A percentile compares a stretch with the other conserved stretches of the same genome.
Evolutionary conservation across 192 early-diverging fungal genomes (phyloP).

Genomic region (Entomortierella parvispora): DNA sequence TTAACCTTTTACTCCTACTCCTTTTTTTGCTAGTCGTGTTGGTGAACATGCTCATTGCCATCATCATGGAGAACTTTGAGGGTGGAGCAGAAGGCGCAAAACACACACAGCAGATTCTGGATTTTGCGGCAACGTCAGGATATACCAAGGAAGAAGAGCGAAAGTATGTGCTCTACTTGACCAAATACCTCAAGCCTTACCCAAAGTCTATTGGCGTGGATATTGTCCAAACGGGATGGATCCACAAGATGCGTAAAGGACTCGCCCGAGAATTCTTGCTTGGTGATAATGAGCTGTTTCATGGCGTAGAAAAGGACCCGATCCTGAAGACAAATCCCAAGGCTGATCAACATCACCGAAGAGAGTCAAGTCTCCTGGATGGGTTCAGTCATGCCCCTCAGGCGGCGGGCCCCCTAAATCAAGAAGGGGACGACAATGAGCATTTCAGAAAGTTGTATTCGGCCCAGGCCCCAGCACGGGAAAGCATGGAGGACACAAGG

Average conservation of each 20-base stretch:
- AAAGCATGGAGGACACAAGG: background rate
- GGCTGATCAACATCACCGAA: slow-evolving; percentile 7
- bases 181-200: slow-evolving; percentile 63
- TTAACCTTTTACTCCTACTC: background rate
- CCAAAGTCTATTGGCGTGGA: slow-evolving; percentile 58
- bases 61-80: slow-evolving; percentile 74
- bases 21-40: slow-evolving; percentile 56
- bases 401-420: slow-evolving; percentile 10
- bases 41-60: slow-evolving; percentile 73
- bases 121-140: slow-evolving; percentile 50
- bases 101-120: slow-evolving; percentile 58
- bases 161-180: slow-evolving; percentile 55
- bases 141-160: slow-evolving; percentile 40
- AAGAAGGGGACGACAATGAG: slow-evolving; percentile 19
- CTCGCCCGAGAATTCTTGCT: slow-evolving; percentile 59
- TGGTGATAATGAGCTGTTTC: slow-evolving; percentile 44
- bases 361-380: slow-evolving; percentile 11
- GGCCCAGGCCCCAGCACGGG: background rate
- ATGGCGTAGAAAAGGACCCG: slow-evolving; percentile 24
- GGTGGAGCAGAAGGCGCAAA: slow-evolving; percentile 63
- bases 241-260: slow-evolving; percentile 59
- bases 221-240: slow-evolving; percentile 53
- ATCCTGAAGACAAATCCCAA: background rate
- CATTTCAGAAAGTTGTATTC: slow-evolving; percentile 31
- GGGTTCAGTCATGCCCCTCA: slow-evolving; percentile 1